Evolutionary conservation across 2,329 filamentous ascomycete species (phyloP).

Genomic region (Torrubiella hemipterigena): DNA sequence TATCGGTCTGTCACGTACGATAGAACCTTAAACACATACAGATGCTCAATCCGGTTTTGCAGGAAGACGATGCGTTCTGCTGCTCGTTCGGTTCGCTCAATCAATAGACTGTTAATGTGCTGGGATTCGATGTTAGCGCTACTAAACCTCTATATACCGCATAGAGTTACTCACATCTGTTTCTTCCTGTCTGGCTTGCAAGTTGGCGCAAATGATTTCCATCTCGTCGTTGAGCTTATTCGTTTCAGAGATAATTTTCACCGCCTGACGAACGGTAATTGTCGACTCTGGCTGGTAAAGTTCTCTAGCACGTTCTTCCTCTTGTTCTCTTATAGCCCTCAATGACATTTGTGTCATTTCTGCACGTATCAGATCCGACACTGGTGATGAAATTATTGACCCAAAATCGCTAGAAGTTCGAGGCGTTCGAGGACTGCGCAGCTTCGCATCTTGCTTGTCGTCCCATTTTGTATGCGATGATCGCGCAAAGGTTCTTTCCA

Average conservation of each 20-base stretch:
- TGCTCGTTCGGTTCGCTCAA: constrained; percentile 44
- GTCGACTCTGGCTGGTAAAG: constrained; percentile 8
- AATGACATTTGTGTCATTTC: constrained; percentile 17
- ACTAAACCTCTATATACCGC: neutral
- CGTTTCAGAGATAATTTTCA: constrained; percentile 5
- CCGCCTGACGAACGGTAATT: neutral
- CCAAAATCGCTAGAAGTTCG: no score
- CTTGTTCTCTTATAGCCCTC: constrained; percentile 16
- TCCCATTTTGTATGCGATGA: no score
- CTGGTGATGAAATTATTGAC: no score
- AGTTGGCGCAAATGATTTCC: constrained; percentile 33
- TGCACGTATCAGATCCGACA: no score
- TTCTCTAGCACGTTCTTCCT: constrained; percentile 15
- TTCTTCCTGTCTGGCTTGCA: constrained; percentile 46
- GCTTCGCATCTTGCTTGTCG: no score
- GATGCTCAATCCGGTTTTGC: constrained; percentile 43
- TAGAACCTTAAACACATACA: constrained; percentile 30
- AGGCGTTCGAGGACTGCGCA: no score
- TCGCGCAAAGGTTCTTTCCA: constrained; percentile 23
- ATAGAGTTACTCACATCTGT: constrained; percentile 33
- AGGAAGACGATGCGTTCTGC: constrained; percentile 47
- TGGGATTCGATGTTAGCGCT: constrained; percentile 19
- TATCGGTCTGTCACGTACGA: no score
- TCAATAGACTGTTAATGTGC: constrained; percentile 51
- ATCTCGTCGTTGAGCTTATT: constrained; percentile 36